A percentile compares a stretch with the other conserved stretches of the same genome.
Conservation (phyloP, 2,329 filamentous ascomycete genomes). For the Ascochyta rabiei region DNA sequence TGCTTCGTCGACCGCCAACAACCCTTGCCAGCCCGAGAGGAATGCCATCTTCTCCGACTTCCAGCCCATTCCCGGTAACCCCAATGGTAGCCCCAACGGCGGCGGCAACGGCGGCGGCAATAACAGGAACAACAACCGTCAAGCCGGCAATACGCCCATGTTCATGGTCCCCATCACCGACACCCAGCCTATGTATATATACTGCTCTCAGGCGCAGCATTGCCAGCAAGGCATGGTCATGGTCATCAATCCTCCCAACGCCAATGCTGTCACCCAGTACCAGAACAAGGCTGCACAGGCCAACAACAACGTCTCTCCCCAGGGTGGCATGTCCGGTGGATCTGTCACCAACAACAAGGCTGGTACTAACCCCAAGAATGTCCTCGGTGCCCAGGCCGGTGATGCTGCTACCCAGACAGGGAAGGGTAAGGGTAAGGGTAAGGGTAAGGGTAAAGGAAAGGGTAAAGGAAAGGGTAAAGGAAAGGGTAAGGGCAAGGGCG, state of each 20-base stretch:
- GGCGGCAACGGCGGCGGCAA: conserved; percentile 19
- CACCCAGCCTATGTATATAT: conserved; percentile 75
- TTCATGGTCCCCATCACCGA: conserved; percentile 38
- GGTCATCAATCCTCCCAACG: conserved; percentile 65
- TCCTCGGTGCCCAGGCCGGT: conserved; percentile 13
- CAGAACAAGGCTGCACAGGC: conserved; percentile 30
- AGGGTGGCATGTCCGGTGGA: conserved; percentile 29
- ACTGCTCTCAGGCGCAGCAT: conserved; percentile 71
- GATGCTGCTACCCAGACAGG: no score
- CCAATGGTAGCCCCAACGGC: conserved; percentile 23
- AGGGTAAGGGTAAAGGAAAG: no score
- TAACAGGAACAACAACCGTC: conserved; percentile 30
- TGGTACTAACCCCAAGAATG: conserved; percentile 29
- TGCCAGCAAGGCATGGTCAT: conserved; percentile 76
- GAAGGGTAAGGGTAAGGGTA: no score
- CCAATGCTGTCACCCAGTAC: conserved; percentile 33
- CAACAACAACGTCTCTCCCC: conserved; percentile 33
- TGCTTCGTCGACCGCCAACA: conserved; percentile 33
- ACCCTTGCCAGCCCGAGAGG: conserved; percentile 30
- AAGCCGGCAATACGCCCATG: conserved; percentile 29
- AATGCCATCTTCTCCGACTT: conserved; percentile 40
- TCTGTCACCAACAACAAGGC: conserved; percentile 28
- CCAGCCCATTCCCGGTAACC: conserved; percentile 30
- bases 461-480: no score
- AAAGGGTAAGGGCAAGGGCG: no score